phyloP scores from a whole-genome alignment of 768 basidiomycete species.

The Podaxis pistillaris region DNA sequence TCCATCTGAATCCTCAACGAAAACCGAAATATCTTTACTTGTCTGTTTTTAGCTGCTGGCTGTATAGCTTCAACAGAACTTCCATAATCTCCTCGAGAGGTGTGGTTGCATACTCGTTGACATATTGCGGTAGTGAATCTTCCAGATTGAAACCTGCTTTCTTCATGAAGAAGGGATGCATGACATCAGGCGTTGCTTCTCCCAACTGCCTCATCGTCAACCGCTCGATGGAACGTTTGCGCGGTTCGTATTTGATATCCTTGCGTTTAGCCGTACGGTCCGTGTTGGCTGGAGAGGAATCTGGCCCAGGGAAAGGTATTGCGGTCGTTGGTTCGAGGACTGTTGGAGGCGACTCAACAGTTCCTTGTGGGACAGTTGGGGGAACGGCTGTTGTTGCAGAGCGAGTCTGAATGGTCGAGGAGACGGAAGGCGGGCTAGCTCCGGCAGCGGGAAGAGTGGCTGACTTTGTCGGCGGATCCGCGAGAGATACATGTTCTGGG shows the following conservation, averaged over 20 bases:
- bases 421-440: constrained; percentile 20
- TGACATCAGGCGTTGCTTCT: constrained; percentile 85
- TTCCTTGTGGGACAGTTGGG: background rate
- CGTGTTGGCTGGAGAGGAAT: constrained; percentile 7
- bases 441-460: constrained; percentile 27
- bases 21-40: background rate
- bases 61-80: constrained; percentile 72
- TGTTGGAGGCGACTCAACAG: background rate
- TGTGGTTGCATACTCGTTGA: constrained; percentile 82
- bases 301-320: constrained; percentile 10
- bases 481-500: constrained; percentile 33
- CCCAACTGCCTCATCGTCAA: constrained; percentile 83
- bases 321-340: background rate
- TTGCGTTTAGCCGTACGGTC: constrained; percentile 20
- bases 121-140: constrained; percentile 82
- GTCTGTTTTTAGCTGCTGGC: constrained; percentile 54
- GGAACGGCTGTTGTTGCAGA: constrained; percentile 17
- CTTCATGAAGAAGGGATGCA: constrained; percentile 87
- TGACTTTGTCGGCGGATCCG: constrained; percentile 27
- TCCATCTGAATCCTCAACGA: background rate
- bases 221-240: constrained; percentile 70
- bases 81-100: constrained; percentile 87
- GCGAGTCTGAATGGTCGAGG: constrained; percentile 25
- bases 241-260: constrained; percentile 51
- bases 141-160: constrained; percentile 81